These are phyloP conservation scores for Prunella vulgaris DNA, from an alignment of 257 asterid genomes.

Conservation along the genomic window DNA sequence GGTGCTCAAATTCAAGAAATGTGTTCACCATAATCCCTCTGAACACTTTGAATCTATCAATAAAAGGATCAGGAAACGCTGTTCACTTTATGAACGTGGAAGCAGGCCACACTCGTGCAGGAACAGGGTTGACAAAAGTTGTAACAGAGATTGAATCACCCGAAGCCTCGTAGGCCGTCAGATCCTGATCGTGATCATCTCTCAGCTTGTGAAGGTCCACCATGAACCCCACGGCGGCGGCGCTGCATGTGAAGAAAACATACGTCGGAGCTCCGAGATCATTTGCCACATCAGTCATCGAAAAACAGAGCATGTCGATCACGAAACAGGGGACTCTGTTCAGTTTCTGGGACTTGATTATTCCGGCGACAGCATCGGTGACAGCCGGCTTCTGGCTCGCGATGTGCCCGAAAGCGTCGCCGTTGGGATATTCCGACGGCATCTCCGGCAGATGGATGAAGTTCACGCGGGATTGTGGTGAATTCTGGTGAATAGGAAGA, in stretches of 20 bases:
- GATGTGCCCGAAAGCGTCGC: background rate
- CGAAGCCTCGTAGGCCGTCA: background rate
- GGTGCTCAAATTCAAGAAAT: conserved; percentile 30
- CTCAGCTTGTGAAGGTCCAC: conserved; percentile 23
- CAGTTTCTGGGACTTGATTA: background rate
- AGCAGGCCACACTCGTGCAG: conserved; percentile 27
- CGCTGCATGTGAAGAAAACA: conserved; percentile 8
- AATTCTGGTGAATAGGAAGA: conserved; percentile 3
- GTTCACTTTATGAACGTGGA: background rate
- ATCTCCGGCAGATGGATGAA: background rate
- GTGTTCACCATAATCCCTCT: conserved; percentile 36
- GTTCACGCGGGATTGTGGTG: conserved; percentile 13
- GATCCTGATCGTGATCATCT: conserved; percentile 12
- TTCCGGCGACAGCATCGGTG: conserved; percentile 5
- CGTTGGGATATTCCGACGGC: background rate
- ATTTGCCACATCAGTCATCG: conserved; percentile 24
- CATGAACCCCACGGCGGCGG: conserved; percentile 30
- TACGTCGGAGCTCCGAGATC: conserved; percentile 30
- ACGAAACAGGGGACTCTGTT: conserved; percentile 30
- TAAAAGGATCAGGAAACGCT: background rate
- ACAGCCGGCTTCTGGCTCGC: conserved; percentile 8
- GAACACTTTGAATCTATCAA: conserved; percentile 8
- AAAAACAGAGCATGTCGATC: conserved; percentile 17
- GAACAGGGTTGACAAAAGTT: conserved; percentile 27
- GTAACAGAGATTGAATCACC: conserved; percentile 9